Evolutionary conservation across 208 protist species (phyloP).

Genomic region (Leishmania major): DNA sequence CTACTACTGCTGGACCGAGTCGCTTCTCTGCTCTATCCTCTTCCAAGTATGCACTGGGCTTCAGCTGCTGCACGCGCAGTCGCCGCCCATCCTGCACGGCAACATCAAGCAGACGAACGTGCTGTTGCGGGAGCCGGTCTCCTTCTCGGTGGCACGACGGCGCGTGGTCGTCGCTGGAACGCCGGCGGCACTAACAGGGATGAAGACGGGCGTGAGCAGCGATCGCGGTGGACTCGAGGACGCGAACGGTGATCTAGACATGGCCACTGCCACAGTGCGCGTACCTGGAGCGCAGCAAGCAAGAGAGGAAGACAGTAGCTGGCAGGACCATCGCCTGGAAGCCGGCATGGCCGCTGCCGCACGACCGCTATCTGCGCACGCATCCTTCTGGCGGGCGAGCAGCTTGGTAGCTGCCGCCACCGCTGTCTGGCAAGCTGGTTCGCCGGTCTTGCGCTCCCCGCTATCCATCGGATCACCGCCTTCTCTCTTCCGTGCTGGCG

Average conservation of each 20-base stretch:
- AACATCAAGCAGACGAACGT: conserved; percentile 24
- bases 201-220: background rate
- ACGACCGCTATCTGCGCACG: background rate
- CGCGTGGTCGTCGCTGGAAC: conserved; percentile 10
- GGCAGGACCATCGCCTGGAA: background rate
- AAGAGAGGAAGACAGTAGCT: background rate
- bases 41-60: conserved; percentile 31
- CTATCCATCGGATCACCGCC: background rate
- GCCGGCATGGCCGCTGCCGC: background rate
- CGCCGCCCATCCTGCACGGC: conserved; percentile 34
- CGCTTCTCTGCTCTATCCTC: conserved; percentile 30
- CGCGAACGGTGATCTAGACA: background rate
- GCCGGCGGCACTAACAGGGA: background rate
- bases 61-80: conserved; percentile 37
- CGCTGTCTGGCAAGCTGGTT: background rate
- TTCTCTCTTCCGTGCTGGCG: background rate
- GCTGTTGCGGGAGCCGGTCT: conserved; percentile 19
- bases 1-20: conserved; percentile 30
- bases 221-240: background rate
- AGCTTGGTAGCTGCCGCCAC: background rate
- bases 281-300: background rate
- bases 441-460: background rate
- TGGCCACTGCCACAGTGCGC: background rate
- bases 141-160: conserved; percentile 20
- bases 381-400: background rate